Conservation (phyloP, 2,329 filamentous ascomycete genomes). For the Rugonectria rugulosa region DNA sequence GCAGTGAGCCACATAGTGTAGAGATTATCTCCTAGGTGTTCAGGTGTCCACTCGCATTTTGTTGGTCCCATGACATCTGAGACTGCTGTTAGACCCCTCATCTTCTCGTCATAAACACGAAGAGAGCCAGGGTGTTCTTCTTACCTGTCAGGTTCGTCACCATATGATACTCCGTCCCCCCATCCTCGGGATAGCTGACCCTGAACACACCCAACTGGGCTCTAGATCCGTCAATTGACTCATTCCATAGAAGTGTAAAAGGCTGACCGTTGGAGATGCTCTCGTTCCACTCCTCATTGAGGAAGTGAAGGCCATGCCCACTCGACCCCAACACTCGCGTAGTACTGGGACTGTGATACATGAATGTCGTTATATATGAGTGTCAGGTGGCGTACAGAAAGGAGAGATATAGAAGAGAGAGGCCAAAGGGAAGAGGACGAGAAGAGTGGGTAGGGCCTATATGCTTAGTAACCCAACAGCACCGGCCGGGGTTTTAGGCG, state of each 20-base stretch:
- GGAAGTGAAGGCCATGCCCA: constrained; percentile 41
- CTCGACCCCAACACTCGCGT: constrained; percentile 19
- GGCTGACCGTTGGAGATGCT: constrained; percentile 43
- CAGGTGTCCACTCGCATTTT: constrained; percentile 41
- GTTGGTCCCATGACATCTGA: constrained; percentile 36
- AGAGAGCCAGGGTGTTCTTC: too few species aligned
- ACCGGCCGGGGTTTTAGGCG: constrained; percentile 14
- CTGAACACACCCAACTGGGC: constrained; percentile 41
- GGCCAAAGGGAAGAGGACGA: constrained; percentile 14
- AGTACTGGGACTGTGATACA: constrained; percentile 30
- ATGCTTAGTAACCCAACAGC: neutral
- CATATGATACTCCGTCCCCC: constrained; percentile 40
- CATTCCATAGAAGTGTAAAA: constrained; percentile 43
- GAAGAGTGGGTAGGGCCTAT: neutral
- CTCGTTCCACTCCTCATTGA: constrained; percentile 45
- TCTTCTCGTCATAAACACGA: neutral
- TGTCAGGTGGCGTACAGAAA: neutral
- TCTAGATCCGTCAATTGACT: constrained; percentile 30
- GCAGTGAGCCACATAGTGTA: constrained; percentile 43
- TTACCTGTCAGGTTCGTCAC: constrained; percentile 43
- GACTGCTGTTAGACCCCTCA: neutral
- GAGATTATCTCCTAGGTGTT: constrained; percentile 35
- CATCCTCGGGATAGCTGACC: constrained; percentile 42
- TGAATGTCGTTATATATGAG: constrained; percentile 23
- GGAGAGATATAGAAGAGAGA: constrained; percentile 8